Base-by-base conservation (phyloP, 2,329 filamentous ascomycete genomes). In the Verticillium zaregamsianum region DNA sequence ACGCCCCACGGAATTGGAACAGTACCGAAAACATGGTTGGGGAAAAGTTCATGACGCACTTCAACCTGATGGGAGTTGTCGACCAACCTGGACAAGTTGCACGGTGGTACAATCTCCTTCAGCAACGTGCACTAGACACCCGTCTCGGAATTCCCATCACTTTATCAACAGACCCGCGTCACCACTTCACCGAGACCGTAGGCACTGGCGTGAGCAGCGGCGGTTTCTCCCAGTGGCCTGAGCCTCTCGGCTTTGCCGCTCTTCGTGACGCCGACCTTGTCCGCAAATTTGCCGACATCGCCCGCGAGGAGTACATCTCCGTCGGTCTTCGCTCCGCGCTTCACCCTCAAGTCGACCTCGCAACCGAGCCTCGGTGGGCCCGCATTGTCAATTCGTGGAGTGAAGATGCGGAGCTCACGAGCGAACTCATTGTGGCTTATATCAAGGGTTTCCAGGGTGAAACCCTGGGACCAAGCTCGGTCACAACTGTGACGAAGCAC, bases 291-390 rank as follows among this genome's bases (percentile, higher is more conserved):
- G 81, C 78, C 8, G 77, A 83, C 37, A 73, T 82, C 23, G 80
- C 77, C 0, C 74, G 81, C 5, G 75, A 82, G 65, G 82, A 85
- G 64, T 78, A 78, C 39, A 59, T 73, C 2, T 73, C 76, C 1
- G 68, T 78, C 6, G 75, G 82, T 2, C 71, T 84, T 9, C 75
- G 80, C 6, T 71, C 74, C 3, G 75, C 81, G 2, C 70, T 84
- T 0, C 81, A 83, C 58, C 82, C 82, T 0, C 81, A 83, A 61
- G 76, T 82, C 7, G 81, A 84, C 63, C 69, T 84, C 0, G 69
- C 80, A 0, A 84, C 82, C 0, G 82, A 84, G 63, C 79, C 79
- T 3, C 72, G 82, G 0, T 84, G 82, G 82, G 76, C 79, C 0
- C 73, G 82, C 1, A 78, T 80, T 2, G 69, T 67, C 1, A 73